Base-by-base conservation (phyloP, 2,329 filamentous ascomycete species). In the Colletotrichum musicola region DNA sequence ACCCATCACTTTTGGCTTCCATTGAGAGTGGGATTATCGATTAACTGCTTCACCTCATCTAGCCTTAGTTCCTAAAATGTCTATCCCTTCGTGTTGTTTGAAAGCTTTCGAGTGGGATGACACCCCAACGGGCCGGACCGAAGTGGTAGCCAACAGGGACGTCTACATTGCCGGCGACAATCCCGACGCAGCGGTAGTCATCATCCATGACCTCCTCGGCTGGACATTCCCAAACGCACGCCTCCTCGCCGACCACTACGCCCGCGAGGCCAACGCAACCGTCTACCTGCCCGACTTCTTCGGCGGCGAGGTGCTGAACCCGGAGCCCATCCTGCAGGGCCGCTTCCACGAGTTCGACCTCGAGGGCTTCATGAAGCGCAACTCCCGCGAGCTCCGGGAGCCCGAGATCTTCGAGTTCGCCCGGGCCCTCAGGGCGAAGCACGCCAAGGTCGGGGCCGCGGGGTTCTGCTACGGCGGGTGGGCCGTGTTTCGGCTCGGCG, bases 381-480 rank as follows among this genome's bases (percentile, higher is more conserved):
- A 85, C 72, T 71, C 62, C 55, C 80, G 81, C 13, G 76, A 78
- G 0, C 71, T 74, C 4, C 80, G 83, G 22, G 81, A 79, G 68
- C 80, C 81, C 2, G 79, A 82, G 60, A 80, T 86, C 38, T 73
- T 81, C 38, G 75, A 70, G 3, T 80, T 74, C 35, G 81, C 82
- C 3, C 70, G 72, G 40, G 76, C 76, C 0, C 75, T 85, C 54
- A 74, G 77, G 4, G 70, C 75, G 10, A 72, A 76, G 60, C 76
- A 81, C 71, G 70, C 72, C 5, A 79, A 76, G 42, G 68, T 85
- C 12, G 84, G 76, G 4, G 84, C 82, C 0, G 75, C 85, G 2
- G 85, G 85, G 2, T 87, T 79, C 71, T 87, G 85, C 75, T 87
- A 80, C 61, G 85, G 85, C 14, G 84, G 83, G 6, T 87, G 85